Evolutionary conservation across 352 stramenopile genomes (phyloP).

Genomic region (Pythium rishiriense): DNA sequence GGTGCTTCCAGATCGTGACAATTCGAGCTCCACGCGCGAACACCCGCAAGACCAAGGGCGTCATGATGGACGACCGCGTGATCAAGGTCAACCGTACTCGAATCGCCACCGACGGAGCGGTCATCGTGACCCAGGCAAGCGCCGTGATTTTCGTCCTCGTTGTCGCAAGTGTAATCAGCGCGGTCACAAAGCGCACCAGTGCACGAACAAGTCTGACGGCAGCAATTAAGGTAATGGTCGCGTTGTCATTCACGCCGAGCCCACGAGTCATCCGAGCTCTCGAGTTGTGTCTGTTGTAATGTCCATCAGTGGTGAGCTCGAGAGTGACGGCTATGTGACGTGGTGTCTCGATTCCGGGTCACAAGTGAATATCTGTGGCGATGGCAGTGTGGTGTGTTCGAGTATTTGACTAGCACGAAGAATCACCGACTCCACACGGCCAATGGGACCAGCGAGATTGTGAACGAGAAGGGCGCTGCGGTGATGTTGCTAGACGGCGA

Average conservation of each 20-base stretch:
- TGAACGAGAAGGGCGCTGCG: neutral
- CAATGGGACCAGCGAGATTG: conserved; percentile 10
- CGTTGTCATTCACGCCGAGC: neutral
- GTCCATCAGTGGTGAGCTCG: neutral
- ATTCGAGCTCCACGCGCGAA: neutral
- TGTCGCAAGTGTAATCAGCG: neutral
- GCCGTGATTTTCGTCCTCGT: neutral
- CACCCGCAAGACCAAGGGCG: neutral
- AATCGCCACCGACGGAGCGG: neutral
- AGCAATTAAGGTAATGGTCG: neutral
- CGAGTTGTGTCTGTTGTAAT: neutral
- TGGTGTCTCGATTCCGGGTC: conserved; percentile 7
- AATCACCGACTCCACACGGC: conserved; percentile 6
- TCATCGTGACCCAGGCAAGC: neutral
- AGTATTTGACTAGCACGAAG: neutral
- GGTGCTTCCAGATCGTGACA: neutral
- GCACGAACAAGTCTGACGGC: neutral
- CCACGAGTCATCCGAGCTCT: neutral
- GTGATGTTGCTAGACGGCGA: conserved; percentile 5
- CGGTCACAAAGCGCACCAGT: neutral
- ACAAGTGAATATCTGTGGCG: conserved; percentile 3
- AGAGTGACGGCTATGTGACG: neutral
- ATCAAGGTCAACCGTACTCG: neutral
- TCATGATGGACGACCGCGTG: neutral
- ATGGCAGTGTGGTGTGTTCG: neutral